Evolutionary conservation across 1,284 basidiomycete genomes (phyloP).

Genomic region (Termitomyces sp.): DNA sequence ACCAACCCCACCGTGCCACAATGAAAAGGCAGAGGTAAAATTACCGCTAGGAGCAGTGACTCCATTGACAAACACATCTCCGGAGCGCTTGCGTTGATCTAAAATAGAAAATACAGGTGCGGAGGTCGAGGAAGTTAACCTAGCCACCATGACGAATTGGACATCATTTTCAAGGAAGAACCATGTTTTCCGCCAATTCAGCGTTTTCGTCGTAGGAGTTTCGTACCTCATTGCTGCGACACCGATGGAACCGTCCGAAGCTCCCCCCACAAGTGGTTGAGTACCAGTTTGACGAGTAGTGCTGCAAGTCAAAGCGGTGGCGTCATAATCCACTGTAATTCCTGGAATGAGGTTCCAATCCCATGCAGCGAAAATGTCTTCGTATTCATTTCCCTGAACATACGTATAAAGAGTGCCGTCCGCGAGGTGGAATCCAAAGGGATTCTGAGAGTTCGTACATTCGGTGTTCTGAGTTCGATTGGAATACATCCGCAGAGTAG

Average conservation of each 20-base stretch:
- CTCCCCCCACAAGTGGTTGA: slow-evolving; percentile 59
- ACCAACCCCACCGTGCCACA: slow-evolving; percentile 58
- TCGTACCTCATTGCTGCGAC: slow-evolving; percentile 57
- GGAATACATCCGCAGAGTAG: slow-evolving; percentile 64
- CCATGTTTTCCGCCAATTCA: slow-evolving; percentile 66
- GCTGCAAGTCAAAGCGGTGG: slow-evolving; percentile 43
- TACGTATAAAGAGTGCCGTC: slow-evolving; percentile 65
- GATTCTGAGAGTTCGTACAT: slow-evolving; percentile 61
- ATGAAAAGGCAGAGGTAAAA: slow-evolving; percentile 21
- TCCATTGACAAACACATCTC: slow-evolving; percentile 40
- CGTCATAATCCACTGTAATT: slow-evolving; percentile 56
- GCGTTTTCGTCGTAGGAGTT: slow-evolving; percentile 50
- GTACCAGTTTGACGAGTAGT: slow-evolving; percentile 36
- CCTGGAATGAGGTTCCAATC: slow-evolving; percentile 73
- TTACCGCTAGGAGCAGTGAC: slow-evolving; percentile 12
- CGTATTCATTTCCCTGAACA: slow-evolving; percentile 59
- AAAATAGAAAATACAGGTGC: slow-evolving; percentile 57
- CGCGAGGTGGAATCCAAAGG: slow-evolving; percentile 61
- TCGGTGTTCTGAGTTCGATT: slow-evolving; percentile 59
- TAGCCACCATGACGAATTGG: slow-evolving; percentile 56
- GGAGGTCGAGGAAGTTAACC: slow-evolving; percentile 37
- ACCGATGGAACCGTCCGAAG: slow-evolving; percentile 49
- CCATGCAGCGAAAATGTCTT: slow-evolving; percentile 52
- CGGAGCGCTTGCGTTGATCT: slow-evolving; percentile 51
- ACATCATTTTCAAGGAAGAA: slow-evolving; percentile 65